Conservation (phyloP, 768 basidiomycete species). For the Termitomyces sp. region DNA sequence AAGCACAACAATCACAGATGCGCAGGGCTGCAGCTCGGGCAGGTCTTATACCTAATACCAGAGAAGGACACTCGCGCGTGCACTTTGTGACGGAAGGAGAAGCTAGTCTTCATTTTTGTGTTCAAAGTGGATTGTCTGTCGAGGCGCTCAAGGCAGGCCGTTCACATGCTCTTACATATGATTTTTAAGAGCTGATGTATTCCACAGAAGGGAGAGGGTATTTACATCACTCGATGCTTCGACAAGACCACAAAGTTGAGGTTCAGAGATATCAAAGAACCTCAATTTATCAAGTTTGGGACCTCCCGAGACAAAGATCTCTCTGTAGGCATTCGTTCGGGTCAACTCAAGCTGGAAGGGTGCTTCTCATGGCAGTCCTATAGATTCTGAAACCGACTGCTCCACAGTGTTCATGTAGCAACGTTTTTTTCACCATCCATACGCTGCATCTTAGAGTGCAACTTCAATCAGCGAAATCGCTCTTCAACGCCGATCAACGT, state of each 20-base stretch:
- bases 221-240: slow-evolving; percentile 30
- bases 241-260: slow-evolving; percentile 29
- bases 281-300: slow-evolving; percentile 41
- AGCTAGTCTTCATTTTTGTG: slow-evolving; percentile 52
- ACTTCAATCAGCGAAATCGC: too few relatives aligned
- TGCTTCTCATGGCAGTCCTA: slow-evolving; percentile 1
- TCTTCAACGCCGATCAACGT: too few relatives aligned
- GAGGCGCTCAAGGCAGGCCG: slow-evolving; percentile 18
- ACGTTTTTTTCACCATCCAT: too few relatives aligned
- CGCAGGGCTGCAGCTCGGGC: slow-evolving; percentile 41
- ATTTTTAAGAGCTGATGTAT: too few relatives aligned
- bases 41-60: slow-evolving; percentile 33
- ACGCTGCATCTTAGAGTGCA: too few relatives aligned
- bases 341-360: slow-evolving; percentile 38
- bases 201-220: too few relatives aligned
- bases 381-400: too few relatives aligned
- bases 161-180: too few relatives aligned
- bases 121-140: slow-evolving; percentile 24
- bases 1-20: slow-evolving; percentile 47
- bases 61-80: slow-evolving; percentile 32
- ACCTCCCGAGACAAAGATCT: slow-evolving; percentile 31
- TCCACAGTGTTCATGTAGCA: too few relatives aligned
- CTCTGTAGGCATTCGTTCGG: slow-evolving; percentile 18
- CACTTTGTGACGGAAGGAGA: slow-evolving; percentile 50
- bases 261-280: slow-evolving; percentile 28